Base-by-base conservation (phyloP, 1,284 basidiomycete genomes). In the Tilletiopsis washingtonensis region DNA sequence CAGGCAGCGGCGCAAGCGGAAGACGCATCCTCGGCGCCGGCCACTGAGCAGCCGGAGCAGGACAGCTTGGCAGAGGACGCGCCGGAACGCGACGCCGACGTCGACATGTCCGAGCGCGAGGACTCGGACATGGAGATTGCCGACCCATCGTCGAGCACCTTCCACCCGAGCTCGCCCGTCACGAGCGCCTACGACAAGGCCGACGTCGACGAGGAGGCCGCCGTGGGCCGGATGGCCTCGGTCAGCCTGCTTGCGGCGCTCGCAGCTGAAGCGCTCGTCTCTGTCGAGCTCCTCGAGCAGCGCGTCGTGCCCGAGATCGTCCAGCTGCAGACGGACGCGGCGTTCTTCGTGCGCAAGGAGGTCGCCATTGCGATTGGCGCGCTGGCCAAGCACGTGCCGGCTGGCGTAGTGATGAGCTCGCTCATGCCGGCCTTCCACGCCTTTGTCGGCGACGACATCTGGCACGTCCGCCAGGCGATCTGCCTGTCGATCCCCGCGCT, bases 181-280 rank as follows among this genome's bases (percentile, higher is more conserved):
- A 48, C 39, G 5, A 58, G 56, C 45, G 57, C 60, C 7, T 55
- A 34, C 36, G 41, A 53, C 51, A 43, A 49, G 39, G 40, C 52
- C 43, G 44, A 51, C 29, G 48, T 60, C 20, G 67, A 73, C 21
- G 76, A 80, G 43, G 88, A 93, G 69, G 88, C 86, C 12, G 83
- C 86, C 1, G 81, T 91, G 15, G 91, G 91, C 3, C 81, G 90
- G 51, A 79, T 93, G 47, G 87, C 88, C 5, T 90, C 89, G 54
- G 89, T 96, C 84, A 91, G 88, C 69, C 76, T 97, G 50, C 87
- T 96, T 75, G 88, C 88, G 29, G 85, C 87, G 5, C 83, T 90
- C 26, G 49, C 75, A 3, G 67, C 75, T 7, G 76, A 76, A 39
- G 74, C 55, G 82, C 50, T 81, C n/a, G 58, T 69, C 24, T 53